Evolutionary conservation across 495 filamentous ascomycete genomes (phyloP), one percentile per base, ranked within the genome.

Genomic region (Melanomma pulvis-pyrius): DNA sequence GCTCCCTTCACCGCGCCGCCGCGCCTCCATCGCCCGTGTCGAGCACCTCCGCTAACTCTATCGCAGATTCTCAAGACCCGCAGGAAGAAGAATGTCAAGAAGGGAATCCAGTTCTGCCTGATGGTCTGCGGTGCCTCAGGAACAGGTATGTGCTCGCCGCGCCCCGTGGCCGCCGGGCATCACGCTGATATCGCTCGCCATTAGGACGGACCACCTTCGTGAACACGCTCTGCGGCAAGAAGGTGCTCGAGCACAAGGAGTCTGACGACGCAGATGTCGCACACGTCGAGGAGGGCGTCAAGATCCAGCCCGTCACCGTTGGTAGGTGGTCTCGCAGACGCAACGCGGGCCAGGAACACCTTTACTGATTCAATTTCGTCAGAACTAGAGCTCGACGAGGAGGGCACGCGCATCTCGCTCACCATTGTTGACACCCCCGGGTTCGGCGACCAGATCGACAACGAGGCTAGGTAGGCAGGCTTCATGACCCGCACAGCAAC

Each of bases 11-110:
- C 44, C 65, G 19, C 47, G 30, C 39, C 57, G 50, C 50, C 57
- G 44, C 59, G 32, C 36, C 28, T 49, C 0, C 63, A 59, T 47
- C 44, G 50, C 22, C 65, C 17, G 36, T 55, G 11, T 49, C 34
- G 75, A 71, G 67, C 74, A 71, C 59, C 22, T 72, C 63, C 63
- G 67, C 68, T 71, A 58, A 70, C 67, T 17, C 3, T 52, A 2
- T 15, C 19, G n/a, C 41, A 71, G 69, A 71, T 71, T 46, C 69
- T 93, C 78, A 92, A 96, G 89, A 92, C 96, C 78, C 93, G 94
- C 81, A 88, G 92, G 76, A 98, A 98, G 93, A 98, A 98, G 87
- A 97, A 98, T 85, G 93, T 98, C 81, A 98, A 98, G 90, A 98
- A 98, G 89, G 94, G 94, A 71, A 97, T 98, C 75, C 96, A 98